Percentiles rank a stretch among this genome's conserved stretches.
phyloP scores from a whole-genome alignment of 441 rosid species.

The Gossypium gossypioides region DNA sequence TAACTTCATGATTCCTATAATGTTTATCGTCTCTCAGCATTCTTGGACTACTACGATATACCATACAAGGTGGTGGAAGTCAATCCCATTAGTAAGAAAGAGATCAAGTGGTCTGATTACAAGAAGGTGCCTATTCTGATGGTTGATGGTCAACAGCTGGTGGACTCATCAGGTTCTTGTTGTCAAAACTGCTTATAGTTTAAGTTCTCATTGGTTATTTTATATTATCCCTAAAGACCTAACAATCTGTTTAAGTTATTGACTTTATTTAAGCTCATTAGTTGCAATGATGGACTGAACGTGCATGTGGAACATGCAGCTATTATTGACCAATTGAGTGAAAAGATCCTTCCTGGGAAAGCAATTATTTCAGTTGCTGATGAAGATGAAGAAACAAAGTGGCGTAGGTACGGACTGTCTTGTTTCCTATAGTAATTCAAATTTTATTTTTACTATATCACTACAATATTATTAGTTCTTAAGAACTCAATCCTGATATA shows the following conservation, averaged over 20 bases:
- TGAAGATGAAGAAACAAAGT: constrained; percentile 47
- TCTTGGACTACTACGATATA: constrained; percentile 56
- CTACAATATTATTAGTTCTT: not conserved
- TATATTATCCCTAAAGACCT: not conserved
- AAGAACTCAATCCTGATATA: not conserved
- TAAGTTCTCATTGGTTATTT: not conserved
- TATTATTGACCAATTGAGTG: constrained; percentile 38
- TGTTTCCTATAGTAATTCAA: not conserved
- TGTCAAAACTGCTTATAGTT: not conserved
- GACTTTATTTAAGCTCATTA: not conserved
- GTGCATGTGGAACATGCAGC: constrained; percentile 25
- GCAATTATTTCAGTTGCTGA: constrained; percentile 12
- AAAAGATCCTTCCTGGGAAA: constrained; percentile 33
- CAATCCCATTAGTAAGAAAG: constrained; percentile 61
- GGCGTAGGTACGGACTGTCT: constrained; percentile 36
- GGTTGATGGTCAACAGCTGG: constrained; percentile 56
- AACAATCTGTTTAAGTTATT: not conserved
- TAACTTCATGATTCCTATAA: not conserved
- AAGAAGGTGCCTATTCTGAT: constrained; percentile 65
- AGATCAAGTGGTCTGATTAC: constrained; percentile 72
- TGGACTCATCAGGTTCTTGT: constrained; percentile 62
- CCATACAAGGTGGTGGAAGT: constrained; percentile 70
- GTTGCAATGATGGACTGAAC: not conserved
- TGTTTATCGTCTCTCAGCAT: constrained; percentile 28
- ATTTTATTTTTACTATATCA: not conserved